Conservation (phyloP, 2,329 filamentous ascomycete species). For the Penicillium digitatum region DNA sequence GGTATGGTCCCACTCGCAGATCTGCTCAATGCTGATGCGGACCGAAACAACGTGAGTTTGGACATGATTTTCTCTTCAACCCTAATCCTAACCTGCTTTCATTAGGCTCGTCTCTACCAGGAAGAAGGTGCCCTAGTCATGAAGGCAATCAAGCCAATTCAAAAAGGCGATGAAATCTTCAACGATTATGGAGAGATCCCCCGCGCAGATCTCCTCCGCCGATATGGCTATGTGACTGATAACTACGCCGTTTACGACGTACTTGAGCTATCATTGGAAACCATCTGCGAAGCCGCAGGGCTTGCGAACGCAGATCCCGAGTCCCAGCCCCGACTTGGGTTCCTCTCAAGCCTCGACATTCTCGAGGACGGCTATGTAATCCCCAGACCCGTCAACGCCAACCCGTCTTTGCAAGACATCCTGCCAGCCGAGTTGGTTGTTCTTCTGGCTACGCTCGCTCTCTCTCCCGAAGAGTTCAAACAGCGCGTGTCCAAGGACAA, state of each 20-base stretch:
- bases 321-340: slow-evolving; percentile 40
- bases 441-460: slow-evolving; percentile 35
- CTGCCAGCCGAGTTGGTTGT: slow-evolving; percentile 40
- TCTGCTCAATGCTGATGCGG: slow-evolving; percentile 81
- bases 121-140: slow-evolving; percentile 62
- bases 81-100: slow-evolving; percentile 3
- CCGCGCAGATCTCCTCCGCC: slow-evolving; percentile 73
- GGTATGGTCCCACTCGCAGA: slow-evolving; percentile 91
- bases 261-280: slow-evolving; percentile 66
- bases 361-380: slow-evolving; percentile 73
- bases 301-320: slow-evolving; percentile 29
- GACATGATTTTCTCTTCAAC: background rate
- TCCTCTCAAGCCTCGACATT: slow-evolving; percentile 61
- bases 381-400: slow-evolving; percentile 27
- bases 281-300: slow-evolving; percentile 49
- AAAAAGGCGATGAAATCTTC: slow-evolving; percentile 69
- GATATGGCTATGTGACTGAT: slow-evolving; percentile 82
- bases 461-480: slow-evolving; percentile 33
- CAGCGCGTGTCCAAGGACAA: slow-evolving; percentile 36
- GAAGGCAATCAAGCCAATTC: slow-evolving; percentile 65
- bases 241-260: slow-evolving; percentile 78
- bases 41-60: slow-evolving; percentile 66
- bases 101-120: slow-evolving; percentile 57
- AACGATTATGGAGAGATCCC: slow-evolving; percentile 88
- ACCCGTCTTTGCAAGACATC: slow-evolving; percentile 29